These are phyloP conservation scores for Monosporascus sp. DNA, from an alignment of 2,329 filamentous ascomycete species.

Conservation along the genomic window DNA sequence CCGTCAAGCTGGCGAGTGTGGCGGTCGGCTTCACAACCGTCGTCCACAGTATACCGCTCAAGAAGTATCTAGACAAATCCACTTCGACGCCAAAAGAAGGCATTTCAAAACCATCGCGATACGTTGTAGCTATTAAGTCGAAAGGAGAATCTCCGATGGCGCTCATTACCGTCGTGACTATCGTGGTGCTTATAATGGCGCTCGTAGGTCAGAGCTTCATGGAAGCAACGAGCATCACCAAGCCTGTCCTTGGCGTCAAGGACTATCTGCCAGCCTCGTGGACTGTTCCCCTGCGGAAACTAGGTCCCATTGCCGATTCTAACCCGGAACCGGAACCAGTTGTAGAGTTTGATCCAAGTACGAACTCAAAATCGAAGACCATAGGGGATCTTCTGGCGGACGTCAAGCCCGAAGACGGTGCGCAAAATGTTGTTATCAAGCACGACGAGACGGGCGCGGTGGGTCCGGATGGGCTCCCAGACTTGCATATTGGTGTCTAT, in stretches of 20 bases:
- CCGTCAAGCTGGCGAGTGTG: constrained; percentile 74
- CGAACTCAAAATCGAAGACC: constrained; percentile 9
- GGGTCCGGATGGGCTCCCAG: constrained; percentile 16
- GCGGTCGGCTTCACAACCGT: constrained; percentile 75
- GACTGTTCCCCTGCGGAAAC: constrained; percentile 20
- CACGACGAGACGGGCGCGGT: constrained; percentile 19
- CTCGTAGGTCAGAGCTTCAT: constrained; percentile 59
- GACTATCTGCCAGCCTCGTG: constrained; percentile 46
- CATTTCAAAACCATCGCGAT: constrained; percentile 53
- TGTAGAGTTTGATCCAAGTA: not conserved
- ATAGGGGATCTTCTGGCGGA: constrained; percentile 31
- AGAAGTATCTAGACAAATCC: constrained; percentile 34
- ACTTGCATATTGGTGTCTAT: constrained; percentile 39
- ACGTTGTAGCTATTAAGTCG: constrained; percentile 61
- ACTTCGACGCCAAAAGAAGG: constrained; percentile 28
- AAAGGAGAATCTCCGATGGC: constrained; percentile 44
- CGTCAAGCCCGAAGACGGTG: constrained; percentile 12
- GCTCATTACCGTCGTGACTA: constrained; percentile 47
- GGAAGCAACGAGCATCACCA: constrained; percentile 55
- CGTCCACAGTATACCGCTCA: constrained; percentile 73
- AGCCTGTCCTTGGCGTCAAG: constrained; percentile 51
- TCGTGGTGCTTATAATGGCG: constrained; percentile 56
- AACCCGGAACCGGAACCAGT: not conserved
- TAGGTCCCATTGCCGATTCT: constrained; percentile 26
- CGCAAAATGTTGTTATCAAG: constrained; percentile 32